Base-by-base conservation (phyloP, 257 asterid species). In the Rehmannia glutinosa region DNA sequence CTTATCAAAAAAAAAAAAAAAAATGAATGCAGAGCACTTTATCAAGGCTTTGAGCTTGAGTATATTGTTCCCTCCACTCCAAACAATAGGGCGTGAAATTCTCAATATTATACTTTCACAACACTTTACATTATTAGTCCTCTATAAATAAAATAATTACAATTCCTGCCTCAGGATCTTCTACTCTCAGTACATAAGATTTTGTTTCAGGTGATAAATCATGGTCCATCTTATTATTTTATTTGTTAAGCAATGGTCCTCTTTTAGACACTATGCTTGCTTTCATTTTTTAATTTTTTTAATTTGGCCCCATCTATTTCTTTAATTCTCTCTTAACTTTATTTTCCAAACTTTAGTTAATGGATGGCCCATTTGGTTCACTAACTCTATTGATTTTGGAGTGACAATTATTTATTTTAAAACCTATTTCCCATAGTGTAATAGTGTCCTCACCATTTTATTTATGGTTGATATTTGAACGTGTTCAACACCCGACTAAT, bases 31-130 rank as follows among this genome's bases (percentile, higher is more conserved):
- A 69, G 62, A 64, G 47, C 63, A 66, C 80, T 79, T 75, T 74
- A 71, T 33, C 64, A 63, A 71, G 39, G 35, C 67, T n/a, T 36
- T 63, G 74, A 74, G 78, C 85, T 81, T 41, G 82, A 87, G 77
- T 74, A 81, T 71, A 75, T 71, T 84, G 96, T 86, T 86, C 89
- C 93, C 95, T 72, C 86, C 81, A 78, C 85, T 84, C 92, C 93
- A 84, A 80, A 82, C 95, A 81, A 73, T 36, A 64, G 32, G 85
- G 86, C 78, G 78, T 82, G 81, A 84, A 77, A 33, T 61, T 72
- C 73, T 78, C 47, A 64, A 63, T 75, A 71, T 76, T 86, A 68
- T 81, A 75, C 27, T 66, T 52, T 47, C 62, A 67, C 77, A 57
- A 8, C 16, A 16, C 30, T 75, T 73, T 81, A 47, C 69, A 67